phyloP scores from a whole-genome alignment of 1,139 yeast species.

The Pichia sp. region DNA sequence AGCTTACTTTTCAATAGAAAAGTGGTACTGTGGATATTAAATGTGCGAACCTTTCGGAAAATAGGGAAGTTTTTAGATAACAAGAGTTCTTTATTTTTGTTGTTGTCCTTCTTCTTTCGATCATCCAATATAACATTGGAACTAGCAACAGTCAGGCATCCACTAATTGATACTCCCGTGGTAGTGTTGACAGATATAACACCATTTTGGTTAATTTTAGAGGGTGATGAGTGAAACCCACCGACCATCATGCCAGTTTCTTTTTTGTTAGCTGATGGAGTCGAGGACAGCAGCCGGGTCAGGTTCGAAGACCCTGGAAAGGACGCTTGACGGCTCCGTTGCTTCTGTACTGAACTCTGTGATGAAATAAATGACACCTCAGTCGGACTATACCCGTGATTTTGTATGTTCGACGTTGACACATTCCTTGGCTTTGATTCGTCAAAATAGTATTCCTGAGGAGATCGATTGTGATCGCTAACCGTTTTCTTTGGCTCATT shows the following conservation, averaged over 20 bases:
- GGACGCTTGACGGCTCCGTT: constrained; percentile 10
- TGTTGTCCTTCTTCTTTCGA: no score
- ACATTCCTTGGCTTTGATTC: no score
- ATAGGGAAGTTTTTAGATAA: constrained; percentile 80
- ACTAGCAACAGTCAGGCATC: no score
- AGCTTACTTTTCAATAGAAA: constrained; percentile 38
- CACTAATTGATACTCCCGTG: no score
- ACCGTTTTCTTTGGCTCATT: constrained; percentile 2
- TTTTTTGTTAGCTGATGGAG: constrained; percentile 1
- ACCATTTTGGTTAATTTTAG: no score
- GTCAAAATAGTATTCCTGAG: constrained; percentile 6
- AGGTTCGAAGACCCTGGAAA: constrained; percentile 18
- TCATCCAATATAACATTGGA: no score
- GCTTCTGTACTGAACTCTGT: constrained; percentile 15
- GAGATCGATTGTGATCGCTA: constrained; percentile 2
- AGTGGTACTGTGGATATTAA: constrained; percentile 53
- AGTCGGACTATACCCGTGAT: constrained; percentile 14
- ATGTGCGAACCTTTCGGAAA: constrained; percentile 60
- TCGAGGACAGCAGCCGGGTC: constrained; percentile 14
- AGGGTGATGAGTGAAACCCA: no score
- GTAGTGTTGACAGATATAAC: no score
- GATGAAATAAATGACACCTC: constrained; percentile 17
- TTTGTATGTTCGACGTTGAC: neutral
- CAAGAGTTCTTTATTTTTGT: constrained; percentile 45
- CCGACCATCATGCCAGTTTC: no score